Base-by-base conservation (phyloP, 495 filamentous ascomycete species). In the Hapsidospora chrysogenum region DNA sequence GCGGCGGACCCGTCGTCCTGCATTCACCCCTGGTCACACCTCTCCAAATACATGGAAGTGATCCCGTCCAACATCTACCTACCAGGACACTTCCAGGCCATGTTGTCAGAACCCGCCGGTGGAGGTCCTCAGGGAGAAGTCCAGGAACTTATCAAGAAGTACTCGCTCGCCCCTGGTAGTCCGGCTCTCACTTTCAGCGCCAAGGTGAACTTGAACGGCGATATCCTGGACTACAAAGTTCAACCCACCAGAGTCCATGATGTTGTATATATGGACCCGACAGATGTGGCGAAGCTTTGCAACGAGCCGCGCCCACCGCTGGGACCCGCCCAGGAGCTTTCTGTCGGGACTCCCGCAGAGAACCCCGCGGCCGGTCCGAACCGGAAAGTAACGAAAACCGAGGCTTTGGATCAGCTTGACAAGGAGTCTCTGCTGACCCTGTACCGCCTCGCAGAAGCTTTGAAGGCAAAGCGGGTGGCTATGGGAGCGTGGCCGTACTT, bases 1-100 rank as follows among this genome's bases (percentile, higher is more conserved):
- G 63, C 92, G 23, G 89, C 92, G n/a, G 89, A 96, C 47, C 92
- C 87, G 2, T 78, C 85, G 3, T 82, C 89, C n/a, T 80, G 78
- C 43, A 63, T 96, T 36, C 29, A 49, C 1, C 66, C 64, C 9
- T 60, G 74, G 13, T 58, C 72, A 31, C 47, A 56, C 9, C 49
- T 81, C 11, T 72, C 76, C 14, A 56, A 71, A 41, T 68, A 76
- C 43, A 85, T 86, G 0, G 64, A 72, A 21, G 54, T 69, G 20
- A 61, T 76, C 19, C 56, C 67, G 2, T 59, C 76, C 39, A 79
- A 70, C 2, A 55, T 76, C n/a, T 97, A 96, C 45, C 54, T 78
- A 6, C 72, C 81, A 1, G 83, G 87, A 29, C 64, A 72, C 14
- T 61, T 68, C 14, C 75, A 76, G 40, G 62, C 72, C 20, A 92